Percentiles rank a stretch among this genome's conserved stretches.
These are phyloP conservation scores for Tulasnella sp. DNA, from an alignment of 768 basidiomycete species.

Conservation along the genomic window DNA sequence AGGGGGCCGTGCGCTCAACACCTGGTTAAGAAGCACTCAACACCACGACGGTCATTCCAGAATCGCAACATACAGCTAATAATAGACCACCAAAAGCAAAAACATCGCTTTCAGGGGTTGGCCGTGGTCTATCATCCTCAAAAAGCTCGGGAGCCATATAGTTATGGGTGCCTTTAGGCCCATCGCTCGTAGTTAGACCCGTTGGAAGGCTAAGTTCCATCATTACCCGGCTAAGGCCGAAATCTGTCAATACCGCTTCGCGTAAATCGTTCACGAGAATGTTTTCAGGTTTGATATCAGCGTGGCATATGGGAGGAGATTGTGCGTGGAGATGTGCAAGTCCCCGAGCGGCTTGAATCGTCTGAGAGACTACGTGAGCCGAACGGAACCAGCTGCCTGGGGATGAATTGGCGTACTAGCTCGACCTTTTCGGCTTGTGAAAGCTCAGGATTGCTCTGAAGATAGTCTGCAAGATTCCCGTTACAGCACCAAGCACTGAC, in stretches of 20 bases:
- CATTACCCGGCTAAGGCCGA: neutral
- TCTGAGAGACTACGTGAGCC: neutral
- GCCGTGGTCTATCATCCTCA: neutral
- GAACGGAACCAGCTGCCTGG: too few species aligned
- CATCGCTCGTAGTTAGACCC: neutral
- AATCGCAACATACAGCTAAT: neutral
- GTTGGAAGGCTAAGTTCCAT: neutral
- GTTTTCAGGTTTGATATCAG: neutral
- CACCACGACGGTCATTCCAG: too few species aligned
- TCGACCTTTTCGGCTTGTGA: too few species aligned
- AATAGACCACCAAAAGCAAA: neutral
- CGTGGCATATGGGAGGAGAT: neutral
- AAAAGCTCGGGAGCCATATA: slow-evolving; percentile 17
- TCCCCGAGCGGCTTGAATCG: neutral
- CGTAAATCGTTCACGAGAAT: neutral
- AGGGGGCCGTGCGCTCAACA: neutral
- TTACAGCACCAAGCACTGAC: neutral
- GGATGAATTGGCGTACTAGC: too few species aligned
- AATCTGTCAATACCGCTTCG: neutral
- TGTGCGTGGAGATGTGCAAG: neutral
- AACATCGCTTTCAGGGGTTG: neutral
- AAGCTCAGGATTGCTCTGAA: too few species aligned
- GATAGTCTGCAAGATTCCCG: too few species aligned
- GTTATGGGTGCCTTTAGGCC: neutral
- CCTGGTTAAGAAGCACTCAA: neutral